Evolutionary conservation across 495 filamentous ascomycete genomes (phyloP).

Genomic region (Penicillium paxilli): DNA sequence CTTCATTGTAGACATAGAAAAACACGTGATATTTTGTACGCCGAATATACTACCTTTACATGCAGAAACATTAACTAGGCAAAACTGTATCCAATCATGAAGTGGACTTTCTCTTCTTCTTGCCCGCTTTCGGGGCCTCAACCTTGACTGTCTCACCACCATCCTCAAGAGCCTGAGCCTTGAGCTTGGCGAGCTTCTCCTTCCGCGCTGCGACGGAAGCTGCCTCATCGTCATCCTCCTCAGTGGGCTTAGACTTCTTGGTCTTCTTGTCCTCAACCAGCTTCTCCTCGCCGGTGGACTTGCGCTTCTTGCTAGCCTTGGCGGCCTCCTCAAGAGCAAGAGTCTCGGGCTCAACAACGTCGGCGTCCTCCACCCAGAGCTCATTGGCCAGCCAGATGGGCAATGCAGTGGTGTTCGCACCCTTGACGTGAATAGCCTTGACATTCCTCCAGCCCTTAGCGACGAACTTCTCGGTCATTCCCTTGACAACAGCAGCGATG

Average conservation of each 20-base stretch:
- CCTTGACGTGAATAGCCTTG: conserved; percentile 83
- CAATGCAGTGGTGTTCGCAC: conserved; percentile 77
- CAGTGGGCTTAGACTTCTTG: conserved; percentile 44
- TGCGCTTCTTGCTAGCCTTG: conserved; percentile 69
- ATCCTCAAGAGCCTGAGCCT: conserved; percentile 47
- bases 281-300: conserved; percentile 54
- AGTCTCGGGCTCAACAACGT: conserved; percentile 65
- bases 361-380: conserved; percentile 79
- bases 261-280: conserved; percentile 60
- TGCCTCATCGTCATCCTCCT: conserved; percentile 50
- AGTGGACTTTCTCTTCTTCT: conserved; percentile 48
- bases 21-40: conserved; percentile 41
- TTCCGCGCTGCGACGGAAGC: conserved; percentile 55
- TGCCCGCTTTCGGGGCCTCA: conserved; percentile 29
- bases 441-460: conserved; percentile 84
- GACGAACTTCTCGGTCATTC: conserved; percentile 72
- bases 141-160: conserved; percentile 30
- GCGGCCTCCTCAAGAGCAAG: conserved; percentile 47
- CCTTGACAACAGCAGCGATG: conserved; percentile 65
- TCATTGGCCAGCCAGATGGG: conserved; percentile 91
- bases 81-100: conserved; percentile 32
- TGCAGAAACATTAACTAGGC: conserved; percentile 32
- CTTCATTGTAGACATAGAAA: conserved; percentile 10
- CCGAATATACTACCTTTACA: conserved; percentile 35
- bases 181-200: conserved; percentile 57